Percentiles rank a stretch among this genome's conserved stretches.
Conservation (phyloP, 352 stramenopile species). For the Globisporangium radiosum region DNA sequence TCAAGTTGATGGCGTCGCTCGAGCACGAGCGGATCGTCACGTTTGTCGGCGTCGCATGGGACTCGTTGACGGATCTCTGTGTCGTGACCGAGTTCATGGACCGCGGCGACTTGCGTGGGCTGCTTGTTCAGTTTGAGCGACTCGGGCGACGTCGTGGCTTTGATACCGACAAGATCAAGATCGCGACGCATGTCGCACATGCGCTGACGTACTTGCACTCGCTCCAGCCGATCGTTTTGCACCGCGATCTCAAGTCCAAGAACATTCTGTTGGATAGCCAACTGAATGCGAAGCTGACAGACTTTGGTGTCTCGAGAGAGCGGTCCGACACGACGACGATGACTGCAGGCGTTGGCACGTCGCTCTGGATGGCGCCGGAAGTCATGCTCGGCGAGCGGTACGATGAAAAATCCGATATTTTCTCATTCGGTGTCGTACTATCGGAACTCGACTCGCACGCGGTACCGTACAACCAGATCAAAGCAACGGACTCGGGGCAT, state of each 20-base stretch:
- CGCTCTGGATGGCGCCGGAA: conserved; percentile 41
- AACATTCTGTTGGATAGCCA: conserved; percentile 34
- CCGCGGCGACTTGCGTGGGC: conserved; percentile 29
- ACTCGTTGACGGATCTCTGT: conserved; percentile 35
- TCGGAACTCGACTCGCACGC: conserved; percentile 37
- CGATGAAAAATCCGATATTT: conserved; percentile 34
- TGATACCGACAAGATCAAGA: conserved; percentile 26
- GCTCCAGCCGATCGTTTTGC: conserved; percentile 28
- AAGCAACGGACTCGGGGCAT: conserved; percentile 9
- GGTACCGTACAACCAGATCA: conserved; percentile 18
- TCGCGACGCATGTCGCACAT: conserved; percentile 24
- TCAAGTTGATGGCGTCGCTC: conserved; percentile 37
- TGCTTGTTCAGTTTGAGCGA: conserved; percentile 24
- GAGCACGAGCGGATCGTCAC: conserved; percentile 33
- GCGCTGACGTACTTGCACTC: conserved; percentile 40
- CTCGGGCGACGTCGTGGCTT: conserved; percentile 25
- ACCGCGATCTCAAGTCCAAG: conserved; percentile 50
- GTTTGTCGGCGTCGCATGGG: conserved; percentile 45
- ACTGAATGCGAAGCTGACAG: conserved; percentile 32
- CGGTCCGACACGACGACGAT: conserved; percentile 23
- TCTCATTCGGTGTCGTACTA: conserved; percentile 41
- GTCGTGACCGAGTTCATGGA: conserved; percentile 38
- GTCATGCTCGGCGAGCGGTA: conserved; percentile 41
- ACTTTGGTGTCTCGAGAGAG: conserved; percentile 40
- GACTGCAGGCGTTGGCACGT: conserved; percentile 27